Conservation (phyloP, 192 early-diverging fungal genomes). For the Mortierella antarctica region DNA sequence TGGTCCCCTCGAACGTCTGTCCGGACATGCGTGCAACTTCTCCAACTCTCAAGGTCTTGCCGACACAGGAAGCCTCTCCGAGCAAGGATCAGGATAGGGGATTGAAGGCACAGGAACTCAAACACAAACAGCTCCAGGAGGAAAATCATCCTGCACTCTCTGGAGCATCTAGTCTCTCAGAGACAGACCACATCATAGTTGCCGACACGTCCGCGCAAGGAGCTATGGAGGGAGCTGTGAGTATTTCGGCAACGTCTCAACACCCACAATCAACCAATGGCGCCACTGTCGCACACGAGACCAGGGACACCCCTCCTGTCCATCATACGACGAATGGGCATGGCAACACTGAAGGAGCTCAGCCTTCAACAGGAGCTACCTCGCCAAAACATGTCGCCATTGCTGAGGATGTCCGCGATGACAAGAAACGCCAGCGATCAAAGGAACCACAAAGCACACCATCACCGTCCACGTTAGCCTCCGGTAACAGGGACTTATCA, state of each 20-base stretch:
- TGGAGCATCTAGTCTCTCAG: neutral
- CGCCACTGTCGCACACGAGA: neutral
- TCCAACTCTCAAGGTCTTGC: neutral
- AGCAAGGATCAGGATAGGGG: neutral
- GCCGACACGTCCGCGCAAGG: neutral
- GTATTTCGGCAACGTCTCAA: constrained; percentile 4
- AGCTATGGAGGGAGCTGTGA: constrained; percentile 3
- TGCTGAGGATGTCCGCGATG: too few species aligned
- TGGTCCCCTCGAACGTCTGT: constrained; percentile 5
- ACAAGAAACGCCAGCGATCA: neutral
- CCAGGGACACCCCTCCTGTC: too few species aligned
- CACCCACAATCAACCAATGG: neutral
- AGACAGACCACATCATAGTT: neutral
- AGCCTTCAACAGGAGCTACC: too few species aligned
- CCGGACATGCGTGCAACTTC: neutral
- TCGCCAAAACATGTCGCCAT: too few species aligned
- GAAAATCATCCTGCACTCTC: constrained; percentile 4
- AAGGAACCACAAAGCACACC: neutral
- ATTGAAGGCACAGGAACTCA: neutral
- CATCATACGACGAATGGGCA: neutral
- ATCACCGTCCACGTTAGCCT: too few species aligned
- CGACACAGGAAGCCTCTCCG: neutral
- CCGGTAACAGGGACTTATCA: too few species aligned
- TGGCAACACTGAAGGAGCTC: too few species aligned
- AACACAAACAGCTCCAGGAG: neutral